These are phyloP conservation scores for Yamadazyma sp. DNA, from an alignment of 805 yeast genomes.

Conservation along the genomic window DNA sequence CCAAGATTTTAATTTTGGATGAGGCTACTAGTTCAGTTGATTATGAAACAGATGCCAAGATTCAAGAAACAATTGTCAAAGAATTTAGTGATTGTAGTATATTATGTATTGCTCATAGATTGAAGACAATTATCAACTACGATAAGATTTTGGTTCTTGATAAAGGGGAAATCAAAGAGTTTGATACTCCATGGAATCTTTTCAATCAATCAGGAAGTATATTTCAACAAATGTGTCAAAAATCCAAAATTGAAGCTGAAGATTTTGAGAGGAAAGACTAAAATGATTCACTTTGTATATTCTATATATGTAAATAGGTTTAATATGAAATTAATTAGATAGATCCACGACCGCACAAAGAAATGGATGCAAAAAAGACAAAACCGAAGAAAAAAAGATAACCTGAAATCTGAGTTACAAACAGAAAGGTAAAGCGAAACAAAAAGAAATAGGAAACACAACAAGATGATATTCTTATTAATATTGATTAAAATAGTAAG, in stretches of 20 bases:
- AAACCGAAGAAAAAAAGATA: too few species aligned
- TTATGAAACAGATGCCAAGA: conserved; percentile 79
- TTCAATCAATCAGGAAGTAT: conserved; percentile 50
- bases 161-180: conserved; percentile 73
- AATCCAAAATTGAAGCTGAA: conserved; percentile 38
- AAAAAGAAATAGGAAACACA: too few species aligned
- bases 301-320: too few species aligned
- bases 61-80: conserved; percentile 67
- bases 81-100: conserved; percentile 75
- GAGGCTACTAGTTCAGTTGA: conserved; percentile 84
- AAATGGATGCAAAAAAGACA: too few species aligned
- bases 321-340: too few species aligned
- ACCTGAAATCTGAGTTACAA: background rate
- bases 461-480: conserved; percentile 1
- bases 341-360: too few species aligned
- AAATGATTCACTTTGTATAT: too few species aligned
- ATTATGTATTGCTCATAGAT: conserved; percentile 84
- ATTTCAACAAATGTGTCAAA: conserved; percentile 70
- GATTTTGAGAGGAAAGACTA: conserved; percentile 36
- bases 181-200: conserved; percentile 69
- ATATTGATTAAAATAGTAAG: conserved; percentile 2
- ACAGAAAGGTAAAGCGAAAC: background rate
- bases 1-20: conserved; percentile 76
- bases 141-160: conserved; percentile 81
- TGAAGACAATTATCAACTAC: conserved; percentile 69